These are phyloP conservation scores for Mollisia scopiformis DNA, from an alignment of 2,329 filamentous ascomycete species.

Conservation along the genomic window DNA sequence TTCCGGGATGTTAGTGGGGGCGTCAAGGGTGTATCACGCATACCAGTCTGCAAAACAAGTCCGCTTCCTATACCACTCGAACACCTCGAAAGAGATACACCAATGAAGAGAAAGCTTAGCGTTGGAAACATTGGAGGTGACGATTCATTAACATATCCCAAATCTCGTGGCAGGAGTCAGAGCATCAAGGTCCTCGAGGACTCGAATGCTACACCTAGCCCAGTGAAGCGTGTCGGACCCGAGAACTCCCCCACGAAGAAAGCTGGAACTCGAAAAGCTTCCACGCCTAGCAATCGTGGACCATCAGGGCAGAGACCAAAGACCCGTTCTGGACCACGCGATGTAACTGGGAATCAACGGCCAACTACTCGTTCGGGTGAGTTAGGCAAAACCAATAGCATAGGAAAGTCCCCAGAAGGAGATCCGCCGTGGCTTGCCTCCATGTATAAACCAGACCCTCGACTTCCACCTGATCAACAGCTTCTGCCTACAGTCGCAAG, in stretches of 20 bases:
- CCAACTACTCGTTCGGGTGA: constrained; percentile 66
- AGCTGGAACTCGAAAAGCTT: constrained; percentile 27
- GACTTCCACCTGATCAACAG: constrained; percentile 92
- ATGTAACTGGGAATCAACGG: constrained; percentile 52
- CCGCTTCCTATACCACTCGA: constrained; percentile 74
- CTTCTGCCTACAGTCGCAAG: constrained; percentile 92
- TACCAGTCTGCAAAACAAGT: constrained; percentile 83
- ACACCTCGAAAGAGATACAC: constrained; percentile 74
- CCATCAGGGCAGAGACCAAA: constrained; percentile 50
- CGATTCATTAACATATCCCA: constrained; percentile 60
- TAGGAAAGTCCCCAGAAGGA: constrained; percentile 76
- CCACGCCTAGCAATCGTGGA: constrained; percentile 33
- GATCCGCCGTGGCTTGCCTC: constrained; percentile 95
- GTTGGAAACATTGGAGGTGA: constrained; percentile 57
- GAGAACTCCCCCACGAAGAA: constrained; percentile 60
- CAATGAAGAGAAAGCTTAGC: constrained; percentile 63
- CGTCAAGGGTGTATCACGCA: constrained; percentile 72
- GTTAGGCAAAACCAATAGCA: constrained; percentile 43
- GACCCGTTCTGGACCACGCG: constrained; percentile 58
- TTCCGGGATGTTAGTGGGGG: constrained; percentile 56
- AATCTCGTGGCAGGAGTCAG: constrained; percentile 70
- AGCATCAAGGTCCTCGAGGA: constrained; percentile 64
- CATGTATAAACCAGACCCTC: constrained; percentile 94
- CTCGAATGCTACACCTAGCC: constrained; percentile 46
- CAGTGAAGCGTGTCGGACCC: constrained; percentile 26